Base-by-base conservation (phyloP, 2,329 filamentous ascomycete species). In the Fusarium sp. region DNA sequence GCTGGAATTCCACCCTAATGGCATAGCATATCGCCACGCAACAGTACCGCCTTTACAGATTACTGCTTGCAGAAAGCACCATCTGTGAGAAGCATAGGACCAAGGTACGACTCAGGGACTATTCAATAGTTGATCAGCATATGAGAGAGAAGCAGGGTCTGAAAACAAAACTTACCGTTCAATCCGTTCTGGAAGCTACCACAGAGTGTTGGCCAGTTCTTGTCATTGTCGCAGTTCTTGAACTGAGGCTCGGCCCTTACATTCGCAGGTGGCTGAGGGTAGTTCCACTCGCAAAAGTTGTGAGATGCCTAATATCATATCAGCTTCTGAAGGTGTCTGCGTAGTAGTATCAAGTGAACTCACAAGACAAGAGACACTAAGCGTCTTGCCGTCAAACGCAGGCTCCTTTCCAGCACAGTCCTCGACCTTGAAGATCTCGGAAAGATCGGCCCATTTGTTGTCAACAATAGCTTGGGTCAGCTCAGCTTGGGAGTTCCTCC, bases 261-360 rank as follows among this genome's bases (percentile, higher is more conserved):
- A 10, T 6, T 15, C 0, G 8, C 10, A 4, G 52, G 52, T 1
- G 29, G 4, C 4, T 43, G 41, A 1, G 41, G 42, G 7, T 59
- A 59, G 41, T 59, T 52, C 56, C 56, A 59, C 41, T 59, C 54
- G 17, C 56, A 59, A 32, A 23, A 53, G 13, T 41, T 41, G n/a
- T 59, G 56, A 3, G 56, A 37, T 3, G 56, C 56, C 56, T 59
- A 1, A 1, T 0, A 9, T 1, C 0, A 3, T 1, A 4, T 57
- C 29, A 57, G 35, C 4, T 1, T 2, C 5, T 6, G n/a, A 17
- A 4, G 3, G 8, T 25, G 2, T 8, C 23, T 6, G 1, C 3
- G 1, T 15, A 3, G 9, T 1, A 15, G 4, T 3, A 4, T 11
- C 3, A 5, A 4, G 3, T 37, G 0, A 13, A 42, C 56, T 39